phyloP scores from a whole-genome alignment of 768 basidiomycete species.

The Nidularia pulvinata region DNA sequence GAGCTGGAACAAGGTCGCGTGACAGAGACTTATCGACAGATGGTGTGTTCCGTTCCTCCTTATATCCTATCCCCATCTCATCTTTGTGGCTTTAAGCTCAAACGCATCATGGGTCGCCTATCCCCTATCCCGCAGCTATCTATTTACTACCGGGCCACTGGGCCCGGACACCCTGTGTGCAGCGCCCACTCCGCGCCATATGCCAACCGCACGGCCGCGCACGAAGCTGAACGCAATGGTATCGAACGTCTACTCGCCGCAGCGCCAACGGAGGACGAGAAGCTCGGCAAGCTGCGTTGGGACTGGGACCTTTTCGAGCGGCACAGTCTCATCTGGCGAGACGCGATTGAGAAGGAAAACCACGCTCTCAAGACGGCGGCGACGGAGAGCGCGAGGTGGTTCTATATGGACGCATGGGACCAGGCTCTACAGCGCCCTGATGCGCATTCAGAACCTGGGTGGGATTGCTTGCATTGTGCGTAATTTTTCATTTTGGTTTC shows the following conservation, averaged over 20 bases:
- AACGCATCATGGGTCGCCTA: background rate
- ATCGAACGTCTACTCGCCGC: background rate
- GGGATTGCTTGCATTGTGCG: conserved; percentile 25
- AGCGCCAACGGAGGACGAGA: no score
- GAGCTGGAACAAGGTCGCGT: conserved; percentile 20
- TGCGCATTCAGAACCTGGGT: conserved; percentile 21
- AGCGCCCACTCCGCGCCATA: conserved; percentile 14
- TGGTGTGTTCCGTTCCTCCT: conserved; percentile 12
- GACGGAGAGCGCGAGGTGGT: conserved; percentile 16
- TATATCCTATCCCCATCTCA: background rate
- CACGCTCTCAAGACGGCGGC: conserved; percentile 3
- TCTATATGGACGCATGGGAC: conserved; percentile 22
- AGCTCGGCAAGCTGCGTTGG: conserved; percentile 11
- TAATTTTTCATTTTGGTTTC: background rate
- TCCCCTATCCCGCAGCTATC: conserved; percentile 2
- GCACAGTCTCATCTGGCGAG: conserved; percentile 17
- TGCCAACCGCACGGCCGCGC: conserved; percentile 4
- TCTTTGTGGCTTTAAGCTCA: background rate
- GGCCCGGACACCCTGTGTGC: conserved; percentile 20
- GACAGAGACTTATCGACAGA: conserved; percentile 21
- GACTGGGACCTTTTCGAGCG: conserved; percentile 23
- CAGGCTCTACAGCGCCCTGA: conserved; percentile 19
- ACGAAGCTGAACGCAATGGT: background rate
- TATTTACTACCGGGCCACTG: conserved; percentile 22
- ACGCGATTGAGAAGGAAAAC: conserved; percentile 7